A percentile compares a stretch with the other conserved stretches of the same genome.
phyloP scores from a whole-genome alignment of 2,329 filamentous ascomycete genomes.

The Botrytis deweyae region DNA sequence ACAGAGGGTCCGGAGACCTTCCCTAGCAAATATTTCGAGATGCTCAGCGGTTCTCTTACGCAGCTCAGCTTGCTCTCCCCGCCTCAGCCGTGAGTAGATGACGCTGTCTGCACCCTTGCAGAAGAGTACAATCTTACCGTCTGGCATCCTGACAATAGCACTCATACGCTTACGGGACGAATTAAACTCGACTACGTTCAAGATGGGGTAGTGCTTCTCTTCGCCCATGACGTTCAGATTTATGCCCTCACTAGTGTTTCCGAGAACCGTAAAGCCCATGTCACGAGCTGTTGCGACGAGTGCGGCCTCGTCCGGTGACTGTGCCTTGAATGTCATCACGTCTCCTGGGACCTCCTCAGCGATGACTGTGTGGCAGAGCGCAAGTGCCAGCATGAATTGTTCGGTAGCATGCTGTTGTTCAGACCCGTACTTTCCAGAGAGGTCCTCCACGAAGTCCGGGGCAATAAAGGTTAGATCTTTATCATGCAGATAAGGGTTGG shows the following conservation, averaged over 20 bases:
- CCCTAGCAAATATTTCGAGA: conserved; percentile 92
- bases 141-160: conserved; percentile 91
- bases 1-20: conserved; percentile 91
- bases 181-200: conserved; percentile 97
- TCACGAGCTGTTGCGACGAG: conserved; percentile 92
- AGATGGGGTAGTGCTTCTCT: conserved; percentile 78
- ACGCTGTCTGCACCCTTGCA: conserved; percentile 98
- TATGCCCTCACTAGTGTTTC: conserved; percentile 75
- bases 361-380: conserved; percentile 96
- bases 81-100: conserved; percentile 87
- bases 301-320: conserved; percentile 94
- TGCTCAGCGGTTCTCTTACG: conserved; percentile 84
- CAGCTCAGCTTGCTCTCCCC: conserved; percentile 81
- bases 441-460: conserved; percentile 81
- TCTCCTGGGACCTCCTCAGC: conserved; percentile 86
- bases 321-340: conserved; percentile 91
- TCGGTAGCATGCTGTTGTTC: conserved; percentile 78
- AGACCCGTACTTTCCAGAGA: conserved; percentile 71
- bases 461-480: conserved; percentile 91
- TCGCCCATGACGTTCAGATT: conserved; percentile 83
- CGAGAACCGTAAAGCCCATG: conserved; percentile 90
- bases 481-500: conserved; percentile 89
- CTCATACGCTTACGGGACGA: conserved; percentile 97
- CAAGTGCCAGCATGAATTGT: conserved; percentile 90
- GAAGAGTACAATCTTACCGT: conserved; percentile 84